Base-by-base conservation (phyloP, 179 eudicot species). In the Dionaea muscipula region DNA sequence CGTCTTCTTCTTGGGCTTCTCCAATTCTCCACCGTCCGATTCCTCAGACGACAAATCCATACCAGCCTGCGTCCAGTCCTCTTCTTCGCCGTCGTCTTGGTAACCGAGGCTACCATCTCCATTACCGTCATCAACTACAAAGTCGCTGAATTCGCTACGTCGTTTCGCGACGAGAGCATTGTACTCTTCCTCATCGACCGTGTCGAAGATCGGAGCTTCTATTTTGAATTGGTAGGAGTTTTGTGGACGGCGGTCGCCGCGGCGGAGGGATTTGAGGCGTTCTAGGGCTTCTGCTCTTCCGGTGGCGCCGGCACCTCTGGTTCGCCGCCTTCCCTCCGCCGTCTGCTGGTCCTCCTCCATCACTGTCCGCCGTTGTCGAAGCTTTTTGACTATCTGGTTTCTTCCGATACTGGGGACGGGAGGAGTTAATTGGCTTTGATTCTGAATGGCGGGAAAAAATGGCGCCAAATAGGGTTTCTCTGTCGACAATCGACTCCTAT, bases 161-260 rank as follows among this genome's bases (percentile, higher is more conserved):
- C 98, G 95, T 55, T 78, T 79, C 0, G 84, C 81, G n/a, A 86
- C 94, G 10, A 91, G 65, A 8, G 67, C 62, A 2, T 78, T 75
- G 75, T 91, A 91, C 79, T 84, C 83, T 24, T 84, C 98, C 1
- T 87, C 98, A 8, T 76, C 98, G 13, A 91, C 83, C 0, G 81
- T 74, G 76, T 91, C 98, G 76, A 78, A 91, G 26, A 91, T 87
- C 11, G 88, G 98, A 18, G 70, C 67, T 4, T 88, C 96, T 14
- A 84, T 48, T 37, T 80, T 83, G 70, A 91, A 19, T 53, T 81
- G 79, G 66, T 68, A 77, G 3, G 69, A 60, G 7, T 26, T 31
- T 17, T 41, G 50, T 21, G 70, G 60, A 1, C 78, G 80, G 43
- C 78, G 67, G 37, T 72, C 82, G 26, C 91, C 83, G 12, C 57